Evolutionary conservation across 2,329 filamentous ascomycete species (phyloP), one percentile per base, ranked within the genome.

Genomic region (Alternaria hordeiaustralica): DNA sequence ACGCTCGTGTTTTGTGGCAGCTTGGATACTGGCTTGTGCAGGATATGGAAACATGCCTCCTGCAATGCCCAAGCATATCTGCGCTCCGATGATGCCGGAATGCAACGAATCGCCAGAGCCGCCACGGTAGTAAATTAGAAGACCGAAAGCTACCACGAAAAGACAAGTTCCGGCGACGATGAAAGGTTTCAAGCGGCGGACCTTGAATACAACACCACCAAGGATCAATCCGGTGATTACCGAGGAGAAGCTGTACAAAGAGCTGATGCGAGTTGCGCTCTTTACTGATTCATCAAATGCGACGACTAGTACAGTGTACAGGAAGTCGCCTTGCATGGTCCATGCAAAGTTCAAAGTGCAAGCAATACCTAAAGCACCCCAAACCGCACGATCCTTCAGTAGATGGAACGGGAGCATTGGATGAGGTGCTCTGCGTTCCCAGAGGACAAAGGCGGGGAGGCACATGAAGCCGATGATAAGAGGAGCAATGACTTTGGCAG

Each of bases 311-410:
- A 90, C 85, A 0, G 88, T 88, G 77, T 85, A 90, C 4, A 91
- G 83, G 75, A 86, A 91, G 71, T 90, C 86, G 20, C 85, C 87
- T 76, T 91, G 89, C 75, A 90, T 83, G 61, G 85, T 86, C 87
- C 87, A 90, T 18, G 68, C 66, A 20, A 57, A 57, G 43, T 68
- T 28, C 15, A 46, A 20, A 11, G 25, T 47, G 30, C 64, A 44
- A 58, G 64, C 51, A 23, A 91, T 88, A 4, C 86, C 87, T 28
- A 91, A 77, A 5, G 89, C 84, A 6, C 83, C 87, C 87, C 88
- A 90, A 25, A 90, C 84, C n/a, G 83, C 84, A 21, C 89, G 87
- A 71, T 91, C 88, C 76, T 86, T 88, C 71, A 91, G 82, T 2
- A 89, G 81, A 45, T 81, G 80, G 78, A 90, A 90, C 13, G 89